These are phyloP conservation scores for Dactylis glomerata DNA, from an alignment of 176 grass and related monocot genomes.

Conservation along the genomic window DNA sequence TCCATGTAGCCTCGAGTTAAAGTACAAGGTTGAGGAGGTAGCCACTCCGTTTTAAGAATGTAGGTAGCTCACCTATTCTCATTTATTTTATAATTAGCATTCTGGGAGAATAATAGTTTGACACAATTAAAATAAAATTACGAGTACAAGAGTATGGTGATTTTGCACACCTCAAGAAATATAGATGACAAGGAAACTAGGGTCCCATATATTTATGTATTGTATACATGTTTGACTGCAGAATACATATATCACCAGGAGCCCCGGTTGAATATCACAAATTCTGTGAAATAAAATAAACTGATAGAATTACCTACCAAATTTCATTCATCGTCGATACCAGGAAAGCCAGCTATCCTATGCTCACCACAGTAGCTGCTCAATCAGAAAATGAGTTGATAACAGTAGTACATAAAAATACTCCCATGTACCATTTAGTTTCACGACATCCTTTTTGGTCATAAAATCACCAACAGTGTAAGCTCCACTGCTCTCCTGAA, in stretches of 20 bases:
- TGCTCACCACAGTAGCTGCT: conserved; percentile 65
- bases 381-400: conserved; percentile 12
- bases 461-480: conserved; percentile 83
- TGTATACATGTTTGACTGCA: background rate
- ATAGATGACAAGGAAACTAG: background rate
- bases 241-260: background rate
- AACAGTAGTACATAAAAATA: background rate
- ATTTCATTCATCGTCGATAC: conserved; percentile 64
- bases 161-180: background rate
- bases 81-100: background rate
- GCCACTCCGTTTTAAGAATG: background rate
- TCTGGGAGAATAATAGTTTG: background rate
- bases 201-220: background rate
- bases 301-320: conserved; percentile 40
- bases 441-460: conserved; percentile 72
- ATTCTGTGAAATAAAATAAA: background rate
- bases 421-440: background rate
- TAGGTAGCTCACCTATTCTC: background rate
- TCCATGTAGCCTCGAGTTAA: background rate
- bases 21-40: background rate
- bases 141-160: background rate
- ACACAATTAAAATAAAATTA: background rate
- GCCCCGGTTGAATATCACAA: background rate
- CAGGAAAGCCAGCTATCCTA: conserved; percentile 64
- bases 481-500: conserved; percentile 43